Evolutionary conservation across 2,329 filamentous ascomycete species (phyloP).

Genomic region (Hypoxylon sp.): DNA sequence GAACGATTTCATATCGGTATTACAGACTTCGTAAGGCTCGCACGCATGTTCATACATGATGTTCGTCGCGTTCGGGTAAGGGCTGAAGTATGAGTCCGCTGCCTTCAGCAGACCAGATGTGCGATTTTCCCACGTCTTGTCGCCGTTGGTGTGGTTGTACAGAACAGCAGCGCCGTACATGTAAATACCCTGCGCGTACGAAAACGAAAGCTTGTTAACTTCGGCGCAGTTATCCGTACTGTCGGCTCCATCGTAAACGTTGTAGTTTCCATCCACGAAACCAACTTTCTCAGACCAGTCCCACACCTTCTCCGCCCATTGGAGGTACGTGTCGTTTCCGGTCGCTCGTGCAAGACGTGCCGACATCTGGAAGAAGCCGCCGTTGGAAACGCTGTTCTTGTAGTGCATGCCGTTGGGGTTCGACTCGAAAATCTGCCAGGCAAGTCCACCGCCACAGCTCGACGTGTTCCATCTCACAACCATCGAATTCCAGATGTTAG

Average conservation of each 20-base stretch:
- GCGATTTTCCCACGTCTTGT: slow-evolving; percentile 65
- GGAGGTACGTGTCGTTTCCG: slow-evolving; percentile 71
- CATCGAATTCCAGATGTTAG: slow-evolving; percentile 80
- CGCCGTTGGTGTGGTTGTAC: slow-evolving; percentile 68
- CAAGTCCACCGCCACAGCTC: slow-evolving; percentile 76
- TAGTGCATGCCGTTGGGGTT: slow-evolving; percentile 82
- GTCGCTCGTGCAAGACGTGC: slow-evolving; percentile 79
- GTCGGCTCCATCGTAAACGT: slow-evolving; percentile 73
- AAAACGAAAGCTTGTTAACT: slow-evolving; percentile 69
- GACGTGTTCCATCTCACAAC: slow-evolving; percentile 75
- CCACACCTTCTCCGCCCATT: slow-evolving; percentile 76
- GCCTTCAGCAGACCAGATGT: slow-evolving; percentile 64
- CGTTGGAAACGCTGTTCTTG: slow-evolving; percentile 86
- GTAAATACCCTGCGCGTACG: slow-evolving; percentile 74
- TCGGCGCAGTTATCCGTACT: slow-evolving; percentile 64
- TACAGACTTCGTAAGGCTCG: slow-evolving; percentile 68
- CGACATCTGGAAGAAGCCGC: slow-evolving; percentile 84
- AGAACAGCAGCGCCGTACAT: slow-evolving; percentile 73
- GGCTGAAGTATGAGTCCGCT: slow-evolving; percentile 62
- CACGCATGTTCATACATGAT: slow-evolving; percentile 77
- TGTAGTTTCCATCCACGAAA: slow-evolving; percentile 66
- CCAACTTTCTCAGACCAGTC: slow-evolving; percentile 71
- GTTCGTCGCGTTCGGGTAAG: slow-evolving; percentile 63
- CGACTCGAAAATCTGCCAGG: slow-evolving; percentile 83
- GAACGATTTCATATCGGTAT: slow-evolving; percentile 73